Base-by-base conservation (phyloP, 441 rosid genomes). In the Kokia cookei region DNA sequence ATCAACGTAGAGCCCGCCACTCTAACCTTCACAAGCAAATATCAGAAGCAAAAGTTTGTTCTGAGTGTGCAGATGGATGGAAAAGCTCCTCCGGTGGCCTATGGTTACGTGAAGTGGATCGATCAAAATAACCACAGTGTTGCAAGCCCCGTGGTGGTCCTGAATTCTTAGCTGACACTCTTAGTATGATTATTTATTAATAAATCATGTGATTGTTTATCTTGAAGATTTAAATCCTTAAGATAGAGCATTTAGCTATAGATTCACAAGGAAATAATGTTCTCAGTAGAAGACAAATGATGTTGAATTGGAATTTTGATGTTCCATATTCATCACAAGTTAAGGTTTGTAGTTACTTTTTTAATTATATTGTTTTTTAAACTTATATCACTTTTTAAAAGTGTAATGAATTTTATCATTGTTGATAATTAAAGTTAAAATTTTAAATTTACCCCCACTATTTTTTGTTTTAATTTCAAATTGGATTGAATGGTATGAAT, bases 131-230 rank as follows among this genome's bases (percentile, higher is more conserved):
- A 66, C 22, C 88, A 73, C 60, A 35, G 55, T 0, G 85, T 87
- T 12, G 76, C 79, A 12, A 85, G 84, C 72, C 85, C 89, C 43
- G 11, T 79, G 15, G 89, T 85, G 19, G 86, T 79, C 37, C 35
- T 76, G 15, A 81, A 69, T 42, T 12, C 40, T 70, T 80, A 73
- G 55, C 27, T 15, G 54, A 42, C 9, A 5, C 19, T 13, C 32
- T 43, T 65, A 42, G 22, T 54, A 24, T 45, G 48, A 66, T 47
- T 9, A 66, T 24, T 14, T 2, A 13, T 66, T 19, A 45, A 51
- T 47, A 66, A 66, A 47, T 45, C 35, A 51, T 47, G 22, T 66
- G 32, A 45, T 26, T 66, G 70, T 24, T 65, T 65, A 40, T 22
- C 53, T 43, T 42, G 69, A 65, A 65, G 35, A 65, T 65, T 42